These are phyloP conservation scores for Xylariaceae sp. DNA, from an alignment of 2,329 filamentous ascomycete genomes.

Conservation along the genomic window DNA sequence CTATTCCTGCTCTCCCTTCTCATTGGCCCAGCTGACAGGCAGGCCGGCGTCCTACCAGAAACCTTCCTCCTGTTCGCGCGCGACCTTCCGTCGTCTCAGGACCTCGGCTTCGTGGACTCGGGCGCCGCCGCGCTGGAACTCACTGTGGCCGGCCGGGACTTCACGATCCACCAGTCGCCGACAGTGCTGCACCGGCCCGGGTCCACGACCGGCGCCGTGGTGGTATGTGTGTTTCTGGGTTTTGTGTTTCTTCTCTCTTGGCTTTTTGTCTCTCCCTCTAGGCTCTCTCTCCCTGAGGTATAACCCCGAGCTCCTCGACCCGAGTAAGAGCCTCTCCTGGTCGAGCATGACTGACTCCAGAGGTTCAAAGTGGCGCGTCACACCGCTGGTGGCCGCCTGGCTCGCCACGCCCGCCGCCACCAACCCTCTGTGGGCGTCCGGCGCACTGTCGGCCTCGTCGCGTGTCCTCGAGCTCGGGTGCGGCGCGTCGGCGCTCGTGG, in stretches of 20 bases:
- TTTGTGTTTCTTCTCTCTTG: too few relatives aligned
- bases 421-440: constrained; percentile 55
- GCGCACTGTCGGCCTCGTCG: constrained; percentile 46
- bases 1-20: not conserved
- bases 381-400: constrained; percentile 76
- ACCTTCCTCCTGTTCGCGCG: constrained; percentile 82
- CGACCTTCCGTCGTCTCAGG: constrained; percentile 62
- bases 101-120: constrained; percentile 79
- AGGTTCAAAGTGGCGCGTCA: constrained; percentile 93
- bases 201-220: constrained; percentile 71
- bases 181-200: constrained; percentile 65
- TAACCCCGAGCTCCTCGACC: not conserved
- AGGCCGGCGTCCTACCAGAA: constrained; percentile 46
- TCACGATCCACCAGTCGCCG: constrained; percentile 76
- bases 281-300: not conserved
- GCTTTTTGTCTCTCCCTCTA: not conserved
- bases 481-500: constrained; percentile 76
- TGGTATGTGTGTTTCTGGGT: constrained; percentile 34
- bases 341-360: constrained; percentile 1
- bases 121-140: constrained; percentile 59
- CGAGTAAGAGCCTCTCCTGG: constrained; percentile 1
- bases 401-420: constrained; percentile 44
- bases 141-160: constrained; percentile 60
- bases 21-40: not conserved
- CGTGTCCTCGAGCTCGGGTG: constrained; percentile 77